Base-by-base conservation (phyloP, 106 monocot species). In the Acanthochlamys bracteata region DNA sequence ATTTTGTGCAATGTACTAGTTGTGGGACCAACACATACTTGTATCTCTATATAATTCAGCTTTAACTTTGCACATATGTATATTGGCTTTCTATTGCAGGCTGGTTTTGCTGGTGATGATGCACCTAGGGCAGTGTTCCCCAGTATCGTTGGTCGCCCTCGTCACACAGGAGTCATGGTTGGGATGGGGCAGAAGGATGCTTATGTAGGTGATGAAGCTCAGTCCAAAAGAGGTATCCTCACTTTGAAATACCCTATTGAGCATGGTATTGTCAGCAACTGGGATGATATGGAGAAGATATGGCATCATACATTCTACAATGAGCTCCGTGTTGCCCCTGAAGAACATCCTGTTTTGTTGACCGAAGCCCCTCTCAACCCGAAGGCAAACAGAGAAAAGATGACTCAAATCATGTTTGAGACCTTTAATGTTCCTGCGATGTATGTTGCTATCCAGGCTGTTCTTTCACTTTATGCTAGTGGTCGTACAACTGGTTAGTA, bases 221-320 rank as follows among this genome's bases (percentile, higher is more conserved):
- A 66, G 51, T 66, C 73, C 2, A 73, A 73, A 52, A 58, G 73
- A 66, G 73, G 73, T 66, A 73, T 73, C 47, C 73, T 73, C 51
- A 73, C 65, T 39, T 73, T 73, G 25, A 66, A 73, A 16, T 66
- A 66, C 17, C 73, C 73, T 0, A 73, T 73, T 23, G 65, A 73
- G 27, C 73, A 73, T 27, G 73, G 73, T 13, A 73, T 66, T 40
- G 66, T 73, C 33, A 73, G 63, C 59, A 73, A 73, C 45, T 73
- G 73, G 73, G 73, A 73, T 53, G 73, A 73, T 58, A 73, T 73
- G 73, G 73, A 73, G 49, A 73, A 73, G 59, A 73, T 73, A 20
- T 73, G 65, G 65, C 73, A 73, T 58, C 73, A 72, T 42, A 72
- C 72, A 7, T 72, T 72, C 55, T 72, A 72, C 64, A 65, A 73